These are phyloP conservation scores for Calonectria naviculata DNA, from an alignment of 2,329 filamentous ascomycete species.

Conservation along the genomic window DNA sequence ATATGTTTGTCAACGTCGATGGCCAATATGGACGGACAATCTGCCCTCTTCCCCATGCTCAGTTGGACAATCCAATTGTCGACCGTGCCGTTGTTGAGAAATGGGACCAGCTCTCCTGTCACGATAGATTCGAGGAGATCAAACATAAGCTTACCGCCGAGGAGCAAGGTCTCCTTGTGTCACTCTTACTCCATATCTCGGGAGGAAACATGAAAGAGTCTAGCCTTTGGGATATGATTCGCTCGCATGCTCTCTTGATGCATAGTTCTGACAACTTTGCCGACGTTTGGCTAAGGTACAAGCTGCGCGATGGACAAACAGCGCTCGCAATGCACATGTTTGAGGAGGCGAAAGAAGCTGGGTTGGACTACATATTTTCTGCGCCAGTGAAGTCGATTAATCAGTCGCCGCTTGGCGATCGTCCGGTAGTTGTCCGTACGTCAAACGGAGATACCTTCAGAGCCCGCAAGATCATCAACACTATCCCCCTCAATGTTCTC, in stretches of 20 bases:
- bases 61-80: constrained; percentile 19
- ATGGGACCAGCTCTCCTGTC: constrained; percentile 40
- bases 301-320: constrained; percentile 44
- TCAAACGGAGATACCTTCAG: constrained; percentile 18
- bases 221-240: constrained; percentile 35
- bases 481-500: constrained; percentile 23
- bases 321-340: constrained; percentile 40
- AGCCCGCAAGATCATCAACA: constrained; percentile 36
- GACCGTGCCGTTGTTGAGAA: constrained; percentile 20
- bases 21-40: constrained; percentile 36
- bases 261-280: constrained; percentile 37
- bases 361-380: constrained; percentile 42
- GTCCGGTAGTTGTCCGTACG: background rate
- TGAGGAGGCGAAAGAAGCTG: constrained; percentile 34
- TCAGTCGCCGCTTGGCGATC: constrained; percentile 1
- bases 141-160: constrained; percentile 43
- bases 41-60: constrained; percentile 40
- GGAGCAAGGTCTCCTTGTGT: constrained; percentile 37
- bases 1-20: constrained; percentile 42
- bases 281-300: constrained; percentile 36
- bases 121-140: constrained; percentile 42
- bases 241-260: constrained; percentile 33
- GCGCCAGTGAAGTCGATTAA: constrained; percentile 29
- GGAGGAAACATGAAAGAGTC: constrained; percentile 40
- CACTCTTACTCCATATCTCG: constrained; percentile 39